These are phyloP conservation scores for Cicer cuneatum DNA, from an alignment of 306 rosid species.

Conservation along the genomic window DNA sequence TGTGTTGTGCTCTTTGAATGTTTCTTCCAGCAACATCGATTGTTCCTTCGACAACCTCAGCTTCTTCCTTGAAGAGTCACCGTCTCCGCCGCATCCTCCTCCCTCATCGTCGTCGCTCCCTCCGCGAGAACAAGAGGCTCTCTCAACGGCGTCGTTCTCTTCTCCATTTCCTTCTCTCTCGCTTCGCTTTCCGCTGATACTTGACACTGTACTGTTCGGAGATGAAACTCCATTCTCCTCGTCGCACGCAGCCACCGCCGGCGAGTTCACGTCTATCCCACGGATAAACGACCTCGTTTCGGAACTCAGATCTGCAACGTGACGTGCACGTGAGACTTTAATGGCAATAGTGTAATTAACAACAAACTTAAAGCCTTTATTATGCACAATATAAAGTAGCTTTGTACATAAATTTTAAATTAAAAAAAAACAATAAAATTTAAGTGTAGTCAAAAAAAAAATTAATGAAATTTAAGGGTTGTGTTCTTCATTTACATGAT, in stretches of 20 bases:
- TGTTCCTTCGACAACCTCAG: constrained; percentile 88
- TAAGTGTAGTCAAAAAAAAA: too few relatives aligned
- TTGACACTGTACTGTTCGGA: constrained; percentile 89
- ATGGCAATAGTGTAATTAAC: constrained; percentile 37
- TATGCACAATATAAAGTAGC: not conserved
- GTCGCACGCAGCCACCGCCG: constrained; percentile 51
- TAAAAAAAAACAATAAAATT: too few relatives aligned
- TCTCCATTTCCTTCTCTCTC: constrained; percentile 72
- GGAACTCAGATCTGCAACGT: constrained; percentile 58
- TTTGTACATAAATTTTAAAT: too few relatives aligned
- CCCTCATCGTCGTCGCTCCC: constrained; percentile 70
- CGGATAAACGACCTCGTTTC: constrained; percentile 59
- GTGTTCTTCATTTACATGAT: constrained; percentile 33
- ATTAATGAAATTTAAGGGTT: not conserved
- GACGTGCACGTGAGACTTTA: constrained; percentile 25
- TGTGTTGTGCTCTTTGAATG: constrained; percentile 84
- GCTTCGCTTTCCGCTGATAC: constrained; percentile 79
- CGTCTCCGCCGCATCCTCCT: constrained; percentile 57
- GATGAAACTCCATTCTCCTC: constrained; percentile 83
- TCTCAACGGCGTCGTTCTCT: constrained; percentile 65
- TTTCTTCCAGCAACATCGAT: constrained; percentile 76
- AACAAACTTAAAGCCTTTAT: not conserved
- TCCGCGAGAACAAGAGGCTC: constrained; percentile 67
- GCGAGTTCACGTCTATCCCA: constrained; percentile 66
- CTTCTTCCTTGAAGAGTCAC: constrained; percentile 72